Evolutionary conservation across 768 basidiomycete species (phyloP).

Genomic region (Favolaschia claudopus): DNA sequence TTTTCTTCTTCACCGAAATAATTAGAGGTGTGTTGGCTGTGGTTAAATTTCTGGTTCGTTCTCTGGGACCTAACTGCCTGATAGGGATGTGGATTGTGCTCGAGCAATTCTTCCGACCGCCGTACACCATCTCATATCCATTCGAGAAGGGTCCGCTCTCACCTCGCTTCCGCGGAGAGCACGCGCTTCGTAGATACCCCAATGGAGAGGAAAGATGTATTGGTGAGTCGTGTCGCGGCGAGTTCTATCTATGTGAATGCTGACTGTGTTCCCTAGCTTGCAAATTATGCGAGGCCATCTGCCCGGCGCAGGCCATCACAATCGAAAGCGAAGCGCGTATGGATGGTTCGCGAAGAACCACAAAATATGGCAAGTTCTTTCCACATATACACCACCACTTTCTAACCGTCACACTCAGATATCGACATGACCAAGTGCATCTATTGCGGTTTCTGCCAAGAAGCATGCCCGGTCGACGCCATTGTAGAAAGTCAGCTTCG

Average conservation of each 20-base stretch:
- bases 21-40: conserved; percentile 75
- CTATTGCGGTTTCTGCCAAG: conserved; percentile 99
- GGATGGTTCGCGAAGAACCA: conserved; percentile 96
- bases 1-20: conserved; percentile 99
- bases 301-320: conserved; percentile 98
- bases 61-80: conserved; percentile 26
- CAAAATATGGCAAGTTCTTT: conserved; percentile 83
- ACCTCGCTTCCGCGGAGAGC: conserved; percentile 98
- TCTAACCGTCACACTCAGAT: conserved; percentile 55
- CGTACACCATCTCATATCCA: conserved; percentile 98
- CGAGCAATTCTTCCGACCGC: conserved; percentile 91
- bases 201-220: conserved; percentile 99
- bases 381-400: not conserved
- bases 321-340: conserved; percentile 97
- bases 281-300: conserved; percentile 99
- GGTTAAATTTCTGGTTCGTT: not conserved
- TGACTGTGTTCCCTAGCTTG: conserved; percentile 71
- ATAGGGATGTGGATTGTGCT: conserved; percentile 98
- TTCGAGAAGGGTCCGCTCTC: conserved; percentile 98
- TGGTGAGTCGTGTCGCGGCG: conserved; percentile 59
- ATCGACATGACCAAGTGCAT: conserved; percentile 99
- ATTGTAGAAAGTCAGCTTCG: conserved; percentile 91
- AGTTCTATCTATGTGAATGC: not conserved
- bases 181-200: conserved; percentile 94
- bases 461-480: conserved; percentile 99